phyloP scores from a whole-genome alignment of 768 basidiomycete species.

The Russula sp. region DNA sequence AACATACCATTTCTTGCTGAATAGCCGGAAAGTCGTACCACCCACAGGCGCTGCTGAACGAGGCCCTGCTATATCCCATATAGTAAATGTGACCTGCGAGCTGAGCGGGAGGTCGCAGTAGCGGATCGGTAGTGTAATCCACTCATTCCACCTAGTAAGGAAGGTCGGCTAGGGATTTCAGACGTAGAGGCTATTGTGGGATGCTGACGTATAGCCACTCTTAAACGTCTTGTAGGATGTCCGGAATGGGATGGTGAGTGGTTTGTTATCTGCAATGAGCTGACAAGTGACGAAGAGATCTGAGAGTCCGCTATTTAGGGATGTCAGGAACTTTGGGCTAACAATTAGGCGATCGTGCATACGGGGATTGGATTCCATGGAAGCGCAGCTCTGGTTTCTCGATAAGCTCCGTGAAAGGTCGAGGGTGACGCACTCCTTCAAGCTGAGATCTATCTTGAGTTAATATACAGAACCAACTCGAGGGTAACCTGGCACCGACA shows the following conservation, averaged over 20 bases:
- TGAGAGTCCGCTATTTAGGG: conserved; percentile 57
- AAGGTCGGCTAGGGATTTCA: neutral
- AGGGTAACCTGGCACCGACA: conserved; percentile 39
- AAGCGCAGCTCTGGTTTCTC: conserved; percentile 78
- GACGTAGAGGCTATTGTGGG: neutral
- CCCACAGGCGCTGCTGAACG: conserved; percentile 77
- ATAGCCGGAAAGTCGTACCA: conserved; percentile 83
- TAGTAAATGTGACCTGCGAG: conserved; percentile 87
- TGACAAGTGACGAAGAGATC: conserved; percentile 94
- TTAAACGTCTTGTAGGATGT: conserved; percentile 93
- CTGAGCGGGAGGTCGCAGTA: conserved; percentile 89
- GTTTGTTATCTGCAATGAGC: conserved; percentile 88
- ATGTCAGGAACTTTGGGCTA: conserved; percentile 3
- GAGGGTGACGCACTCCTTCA: conserved; percentile 70
- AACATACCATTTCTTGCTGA: conserved; percentile 85
- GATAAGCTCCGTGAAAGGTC: conserved; percentile 69
- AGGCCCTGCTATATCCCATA: conserved; percentile 91
- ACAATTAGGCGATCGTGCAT: conserved; percentile 25
- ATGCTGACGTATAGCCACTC: conserved; percentile 60
- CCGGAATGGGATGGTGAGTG: conserved; percentile 83
- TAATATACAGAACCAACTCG: neutral
- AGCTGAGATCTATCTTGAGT: conserved; percentile 58
- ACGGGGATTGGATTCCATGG: conserved; percentile 82
- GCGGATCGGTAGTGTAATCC: conserved; percentile 84
- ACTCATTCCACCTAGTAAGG: conserved; percentile 82